These are phyloP conservation scores for Pleurotus citrinopileatus DNA, from an alignment of 768 basidiomycete genomes.

Conservation along the genomic window DNA sequence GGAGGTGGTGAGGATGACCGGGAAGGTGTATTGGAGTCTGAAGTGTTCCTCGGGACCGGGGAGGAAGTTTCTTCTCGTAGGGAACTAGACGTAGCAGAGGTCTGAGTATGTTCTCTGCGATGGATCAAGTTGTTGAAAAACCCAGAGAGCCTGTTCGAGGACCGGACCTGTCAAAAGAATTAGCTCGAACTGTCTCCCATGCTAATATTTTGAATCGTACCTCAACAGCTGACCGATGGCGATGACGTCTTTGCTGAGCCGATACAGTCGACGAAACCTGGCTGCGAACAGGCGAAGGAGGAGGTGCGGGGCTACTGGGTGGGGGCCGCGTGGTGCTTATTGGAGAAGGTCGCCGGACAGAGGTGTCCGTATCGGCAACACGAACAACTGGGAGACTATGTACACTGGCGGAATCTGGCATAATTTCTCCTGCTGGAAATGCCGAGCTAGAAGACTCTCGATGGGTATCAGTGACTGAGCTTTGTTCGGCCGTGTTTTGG, in stretches of 20 bases:
- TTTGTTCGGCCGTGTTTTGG: conserved; percentile 21
- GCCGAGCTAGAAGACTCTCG: conserved; percentile 36
- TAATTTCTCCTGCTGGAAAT: conserved; percentile 26
- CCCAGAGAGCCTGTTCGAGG: conserved; percentile 78
- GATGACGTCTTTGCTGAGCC: conserved; percentile 34
- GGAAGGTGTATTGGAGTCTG: conserved; percentile 36
- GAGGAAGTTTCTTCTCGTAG: conserved; percentile 28
- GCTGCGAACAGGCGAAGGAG: conserved; percentile 30
- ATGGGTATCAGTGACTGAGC: conserved; percentile 27
- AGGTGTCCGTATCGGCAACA: conserved; percentile 36
- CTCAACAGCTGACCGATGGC: conserved; percentile 57
- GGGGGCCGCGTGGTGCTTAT: neutral
- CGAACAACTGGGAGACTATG: conserved; percentile 59
- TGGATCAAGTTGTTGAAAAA: conserved; percentile 80
- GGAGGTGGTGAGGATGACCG: conserved; percentile 55
- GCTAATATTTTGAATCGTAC: conserved; percentile 34
- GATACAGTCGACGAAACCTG: conserved; percentile 18
- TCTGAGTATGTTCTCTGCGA: conserved; percentile 51
- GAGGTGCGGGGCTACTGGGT: conserved; percentile 16
- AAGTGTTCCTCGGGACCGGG: conserved; percentile 20
- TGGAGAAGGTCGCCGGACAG: conserved; percentile 10
- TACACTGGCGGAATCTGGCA: conserved; percentile 50
- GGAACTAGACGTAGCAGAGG: conserved; percentile 23
- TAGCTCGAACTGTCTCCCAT: conserved; percentile 5
- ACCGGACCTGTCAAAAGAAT: conserved; percentile 41